These are phyloP conservation scores for Pythium volutum DNA, from an alignment of 352 stramenopile species.

Conservation along the genomic window DNA sequence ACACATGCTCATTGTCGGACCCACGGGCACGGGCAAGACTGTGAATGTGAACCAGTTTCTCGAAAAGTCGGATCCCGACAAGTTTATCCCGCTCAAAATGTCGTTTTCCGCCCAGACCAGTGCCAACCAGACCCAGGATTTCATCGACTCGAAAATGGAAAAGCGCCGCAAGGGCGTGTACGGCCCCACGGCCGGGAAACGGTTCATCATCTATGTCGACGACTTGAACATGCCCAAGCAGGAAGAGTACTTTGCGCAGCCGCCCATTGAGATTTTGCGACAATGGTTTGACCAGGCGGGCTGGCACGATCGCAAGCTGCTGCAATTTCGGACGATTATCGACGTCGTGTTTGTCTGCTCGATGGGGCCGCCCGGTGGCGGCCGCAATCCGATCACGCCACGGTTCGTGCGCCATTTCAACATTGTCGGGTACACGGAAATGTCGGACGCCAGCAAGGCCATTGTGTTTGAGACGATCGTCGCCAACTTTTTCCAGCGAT, in stretches of 20 bases:
- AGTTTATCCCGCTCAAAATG: constrained; percentile 89
- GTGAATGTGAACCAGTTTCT: constrained; percentile 92
- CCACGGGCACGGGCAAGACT: constrained; percentile 94
- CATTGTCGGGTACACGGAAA: constrained; percentile 89
- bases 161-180: constrained; percentile 93
- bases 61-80: constrained; percentile 67
- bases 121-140: constrained; percentile 91
- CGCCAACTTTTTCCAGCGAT: constrained; percentile 63
- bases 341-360: constrained; percentile 88
- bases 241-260: constrained; percentile 93
- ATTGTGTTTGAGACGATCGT: constrained; percentile 94
- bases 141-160: constrained; percentile 92
- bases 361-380: constrained; percentile 91
- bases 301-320: constrained; percentile 94
- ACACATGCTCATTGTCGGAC: constrained; percentile 93
- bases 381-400: constrained; percentile 90
- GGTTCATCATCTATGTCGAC: constrained; percentile 94
- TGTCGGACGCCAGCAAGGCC: constrained; percentile 86
- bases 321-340: constrained; percentile 88
- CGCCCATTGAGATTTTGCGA: constrained; percentile 91
- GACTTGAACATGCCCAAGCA: constrained; percentile 96
- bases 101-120: constrained; percentile 92
- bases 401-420: constrained; percentile 93
- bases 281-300: constrained; percentile 94
- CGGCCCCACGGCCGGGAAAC: constrained; percentile 89